Evolutionary conservation across 163 green algal genomes (phyloP), one percentile per base, ranked within the genome.

Genomic region (Scenedesmus sp.): DNA sequence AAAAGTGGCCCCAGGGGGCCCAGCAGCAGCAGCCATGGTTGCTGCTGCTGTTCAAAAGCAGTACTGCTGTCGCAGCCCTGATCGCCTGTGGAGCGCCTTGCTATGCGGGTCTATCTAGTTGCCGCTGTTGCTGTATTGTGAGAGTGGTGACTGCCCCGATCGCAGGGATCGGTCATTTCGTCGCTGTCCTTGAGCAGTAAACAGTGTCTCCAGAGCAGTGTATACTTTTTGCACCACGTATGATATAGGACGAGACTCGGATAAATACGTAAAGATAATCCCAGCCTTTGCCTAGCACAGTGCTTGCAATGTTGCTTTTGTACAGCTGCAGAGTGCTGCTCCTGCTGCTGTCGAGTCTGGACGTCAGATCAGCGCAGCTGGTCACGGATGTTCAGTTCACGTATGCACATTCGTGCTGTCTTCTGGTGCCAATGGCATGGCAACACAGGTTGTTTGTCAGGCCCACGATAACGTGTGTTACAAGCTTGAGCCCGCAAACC

Each of bases 11-110:
- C 57, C 87, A 82, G 87, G 26, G 23, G 59, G 66, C 55, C 56
- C 60, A 46, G 52, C 87, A 74, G 87, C 55, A 73, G 87, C 87
- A 77, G 87, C 74, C 87, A 86, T 86, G 55, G 15, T 86, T 60
- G 81, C 46, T 57, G 77, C 77, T 84, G 77, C 77, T 84, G 77
- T 57, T 59, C 77, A 57, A 56, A 9, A 8, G 77, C 34, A 84
- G 52, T 86, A 12, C 81, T 62, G 16, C 81, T 26, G 81, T 54
- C 54, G 46, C 81, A 54, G 81, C 77, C 52, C 8, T 10, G 3
- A 20, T 54, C 20, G 23, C 77, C 9, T 85, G 77, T 85, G 52
- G 10, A 13, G 23, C 70, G 18, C 70, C 70, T 13, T 6, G 23
- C 70, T 52, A 52, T 15, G 66, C 12, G 7, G 18, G 52, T 79